Percentiles rank a stretch among this genome's conserved stretches.
Evolutionary conservation across 1,139 yeast genomes (phyloP).

Genomic region (Kodamaea arcana): DNA sequence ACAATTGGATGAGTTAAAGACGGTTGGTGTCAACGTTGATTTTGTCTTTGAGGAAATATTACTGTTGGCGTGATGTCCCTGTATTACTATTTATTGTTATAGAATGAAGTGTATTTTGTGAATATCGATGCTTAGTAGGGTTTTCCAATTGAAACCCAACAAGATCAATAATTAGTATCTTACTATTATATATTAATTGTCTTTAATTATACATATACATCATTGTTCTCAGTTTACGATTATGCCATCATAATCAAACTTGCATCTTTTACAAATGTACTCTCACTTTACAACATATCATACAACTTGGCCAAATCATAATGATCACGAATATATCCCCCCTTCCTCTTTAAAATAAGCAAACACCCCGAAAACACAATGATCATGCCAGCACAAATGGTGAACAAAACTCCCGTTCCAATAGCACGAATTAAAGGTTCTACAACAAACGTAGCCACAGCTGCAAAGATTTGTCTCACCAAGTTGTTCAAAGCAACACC

Average conservation of each 20-base stretch:
- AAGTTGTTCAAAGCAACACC: slow-evolving; percentile 83
- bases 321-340: slow-evolving; percentile 61
- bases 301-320: slow-evolving; percentile 59
- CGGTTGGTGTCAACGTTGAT: slow-evolving; percentile 71
- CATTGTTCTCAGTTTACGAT: too few species aligned
- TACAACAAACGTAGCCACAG: slow-evolving; percentile 69
- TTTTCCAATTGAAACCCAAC: too few species aligned
- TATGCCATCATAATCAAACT: too few species aligned
- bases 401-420: slow-evolving; percentile 67
- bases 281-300: slow-evolving; percentile 41
- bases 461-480: slow-evolving; percentile 69
- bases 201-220: too few species aligned
- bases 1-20: slow-evolving; percentile 61
- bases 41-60: slow-evolving; percentile 45
- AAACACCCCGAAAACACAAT: slow-evolving; percentile 42
- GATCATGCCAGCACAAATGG: slow-evolving; percentile 60
- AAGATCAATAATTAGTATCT: too few species aligned
- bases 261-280: too few species aligned
- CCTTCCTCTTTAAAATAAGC: slow-evolving; percentile 50
- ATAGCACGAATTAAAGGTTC: slow-evolving; percentile 63
- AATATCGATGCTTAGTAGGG: too few species aligned
- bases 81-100: background rate
- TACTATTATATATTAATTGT: too few species aligned
- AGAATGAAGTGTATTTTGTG: too few species aligned
- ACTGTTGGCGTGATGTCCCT: slow-evolving; percentile 4